Evolutionary conservation across 2,329 filamentous ascomycete species (phyloP).

Genomic region (Aspergillus sclerotialis): DNA sequence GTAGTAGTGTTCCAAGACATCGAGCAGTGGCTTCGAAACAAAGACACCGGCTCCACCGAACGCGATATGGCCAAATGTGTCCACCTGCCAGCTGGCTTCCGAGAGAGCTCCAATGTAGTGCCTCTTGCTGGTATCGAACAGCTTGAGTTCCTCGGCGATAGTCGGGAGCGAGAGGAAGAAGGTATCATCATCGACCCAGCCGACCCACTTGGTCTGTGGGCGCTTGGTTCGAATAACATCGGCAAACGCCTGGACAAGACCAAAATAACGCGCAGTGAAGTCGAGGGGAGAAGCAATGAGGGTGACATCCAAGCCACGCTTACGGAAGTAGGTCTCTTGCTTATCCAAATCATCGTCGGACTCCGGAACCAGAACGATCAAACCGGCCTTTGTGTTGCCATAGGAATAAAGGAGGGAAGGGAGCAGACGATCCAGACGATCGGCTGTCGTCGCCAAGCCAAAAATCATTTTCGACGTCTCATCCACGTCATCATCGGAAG

Average conservation of each 20-base stretch:
- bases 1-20: slow-evolving; percentile 31
- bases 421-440: slow-evolving; percentile 34
- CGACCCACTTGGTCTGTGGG: slow-evolving; percentile 35
- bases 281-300: slow-evolving; percentile 33
- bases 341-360: slow-evolving; percentile 32
- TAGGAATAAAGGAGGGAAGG: slow-evolving; percentile 37
- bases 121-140: slow-evolving; percentile 32
- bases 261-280: slow-evolving; percentile 38
- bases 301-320: slow-evolving; percentile 34
- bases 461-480: slow-evolving; percentile 37
- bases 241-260: slow-evolving; percentile 34
- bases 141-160: slow-evolving; percentile 32
- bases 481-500: slow-evolving; percentile 31
- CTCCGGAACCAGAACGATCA: slow-evolving; percentile 36
- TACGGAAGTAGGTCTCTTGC: slow-evolving; percentile 36
- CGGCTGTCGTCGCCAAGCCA: slow-evolving; percentile 37
- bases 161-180: slow-evolving; percentile 36
- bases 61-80: slow-evolving; percentile 37
- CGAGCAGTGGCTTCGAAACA: slow-evolving; percentile 34
- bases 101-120: slow-evolving; percentile 39
- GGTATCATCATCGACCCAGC: slow-evolving; percentile 39
- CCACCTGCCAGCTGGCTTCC: slow-evolving; percentile 38
- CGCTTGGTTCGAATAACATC: slow-evolving; percentile 31
- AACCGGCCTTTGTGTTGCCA: slow-evolving; percentile 32
- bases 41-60: slow-evolving; percentile 41